Conservation (phyloP, 257 asterid species). For the Echites panduratus region DNA sequence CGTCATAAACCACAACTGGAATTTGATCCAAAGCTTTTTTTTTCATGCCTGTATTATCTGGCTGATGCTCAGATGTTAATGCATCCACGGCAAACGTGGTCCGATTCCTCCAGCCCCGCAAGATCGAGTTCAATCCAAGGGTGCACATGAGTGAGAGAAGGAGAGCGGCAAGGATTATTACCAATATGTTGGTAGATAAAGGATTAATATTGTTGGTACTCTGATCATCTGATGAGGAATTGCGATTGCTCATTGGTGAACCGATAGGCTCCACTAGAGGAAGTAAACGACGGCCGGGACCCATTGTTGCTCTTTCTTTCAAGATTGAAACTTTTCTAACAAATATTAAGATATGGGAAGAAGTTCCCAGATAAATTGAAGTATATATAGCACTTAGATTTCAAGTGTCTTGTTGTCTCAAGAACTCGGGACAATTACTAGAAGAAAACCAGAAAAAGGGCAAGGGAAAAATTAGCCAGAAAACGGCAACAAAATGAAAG, state of each 20-base stretch:
- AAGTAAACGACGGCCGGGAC: not conserved
- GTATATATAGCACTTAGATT: no score
- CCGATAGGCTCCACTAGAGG: not conserved
- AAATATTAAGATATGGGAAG: not conserved
- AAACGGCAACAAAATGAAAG: no score
- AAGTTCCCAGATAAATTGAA: not conserved
- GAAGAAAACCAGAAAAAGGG: not conserved
- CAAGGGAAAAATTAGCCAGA: not conserved
- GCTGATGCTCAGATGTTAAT: not conserved
- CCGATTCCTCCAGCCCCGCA: conserved; percentile 31
- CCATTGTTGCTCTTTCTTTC: not conserved
- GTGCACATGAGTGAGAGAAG: conserved; percentile 48
- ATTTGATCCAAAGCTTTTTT: not conserved
- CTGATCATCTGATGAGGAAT: not conserved
- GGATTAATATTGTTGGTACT: not conserved
- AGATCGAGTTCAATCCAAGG: conserved; percentile 39
- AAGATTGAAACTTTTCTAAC: not conserved
- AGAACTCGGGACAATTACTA: not conserved
- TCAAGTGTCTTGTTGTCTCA: not conserved
- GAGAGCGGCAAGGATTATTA: conserved; percentile 46
- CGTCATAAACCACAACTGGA: not conserved
- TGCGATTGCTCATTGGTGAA: not conserved
- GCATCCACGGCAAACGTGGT: not conserved
- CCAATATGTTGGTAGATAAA: conserved; percentile 37
- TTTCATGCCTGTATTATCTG: not conserved